Conservation (phyloP, 495 filamentous ascomycete species). For the Hypoxylon crocopeplum region DNA sequence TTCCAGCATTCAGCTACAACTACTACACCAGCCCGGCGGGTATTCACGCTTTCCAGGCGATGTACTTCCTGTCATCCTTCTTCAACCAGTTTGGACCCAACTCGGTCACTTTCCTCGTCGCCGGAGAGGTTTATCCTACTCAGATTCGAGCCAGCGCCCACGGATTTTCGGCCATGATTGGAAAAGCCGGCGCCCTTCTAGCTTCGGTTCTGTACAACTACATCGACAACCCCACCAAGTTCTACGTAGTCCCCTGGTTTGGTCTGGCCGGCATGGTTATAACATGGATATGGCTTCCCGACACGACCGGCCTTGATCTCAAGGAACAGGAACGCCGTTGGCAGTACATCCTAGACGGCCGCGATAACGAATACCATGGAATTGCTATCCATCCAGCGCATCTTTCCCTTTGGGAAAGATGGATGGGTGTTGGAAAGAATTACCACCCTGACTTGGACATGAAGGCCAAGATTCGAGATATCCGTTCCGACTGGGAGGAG, state of each 20-base stretch:
- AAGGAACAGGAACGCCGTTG: constrained; percentile 94
- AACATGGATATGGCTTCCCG: constrained; percentile 82
- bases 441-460: constrained; percentile 82
- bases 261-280: constrained; percentile 80
- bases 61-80: constrained; percentile 92
- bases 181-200: constrained; percentile 84
- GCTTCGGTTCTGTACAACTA: constrained; percentile 88
- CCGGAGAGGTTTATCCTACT: constrained; percentile 89
- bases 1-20: constrained; percentile 82
- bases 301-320: constrained; percentile 90
- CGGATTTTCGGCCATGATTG: constrained; percentile 83
- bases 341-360: constrained; percentile 76
- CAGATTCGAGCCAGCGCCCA: constrained; percentile 89
- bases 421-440: constrained; percentile 70
- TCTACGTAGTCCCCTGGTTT: constrained; percentile 92
- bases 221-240: constrained; percentile 76
- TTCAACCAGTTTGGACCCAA: constrained; percentile 98
- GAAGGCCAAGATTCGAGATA: constrained; percentile 79
- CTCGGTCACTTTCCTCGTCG: constrained; percentile 88
- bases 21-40: constrained; percentile 72
- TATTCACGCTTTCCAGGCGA: constrained; percentile 84
- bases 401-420: constrained; percentile 80
- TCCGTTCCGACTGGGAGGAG: constrained; percentile 60
- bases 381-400: constrained; percentile 87
- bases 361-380: constrained; percentile 82